Evolutionary conservation across 805 yeast genomes (phyloP).

Genomic region (Spathaspora hagerdaliae): DNA sequence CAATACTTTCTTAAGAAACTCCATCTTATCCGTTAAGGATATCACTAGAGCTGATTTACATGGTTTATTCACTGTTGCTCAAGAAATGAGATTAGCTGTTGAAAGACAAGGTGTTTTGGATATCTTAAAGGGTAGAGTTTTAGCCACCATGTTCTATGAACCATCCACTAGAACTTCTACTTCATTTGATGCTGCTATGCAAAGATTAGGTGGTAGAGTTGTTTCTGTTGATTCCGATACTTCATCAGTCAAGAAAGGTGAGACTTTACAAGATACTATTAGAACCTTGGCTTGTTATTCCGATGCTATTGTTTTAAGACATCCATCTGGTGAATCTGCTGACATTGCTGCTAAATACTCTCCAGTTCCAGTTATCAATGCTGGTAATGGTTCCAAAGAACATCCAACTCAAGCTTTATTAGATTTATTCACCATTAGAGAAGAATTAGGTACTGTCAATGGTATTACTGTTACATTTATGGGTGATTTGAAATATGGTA

Average conservation of each 20-base stretch:
- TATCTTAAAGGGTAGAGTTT: conserved; percentile 80
- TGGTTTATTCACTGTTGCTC: conserved; percentile 91
- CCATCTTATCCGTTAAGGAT: conserved; percentile 84
- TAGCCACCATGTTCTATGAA: conserved; percentile 95
- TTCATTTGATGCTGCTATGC: conserved; percentile 99
- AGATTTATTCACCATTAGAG: conserved; percentile 96
- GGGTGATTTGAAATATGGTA: conserved; percentile 98
- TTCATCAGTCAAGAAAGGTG: conserved; percentile 98
- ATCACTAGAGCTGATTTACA: conserved; percentile 87
- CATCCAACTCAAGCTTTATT: conserved; percentile 99
- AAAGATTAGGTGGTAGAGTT: conserved; percentile 97
- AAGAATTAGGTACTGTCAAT: conserved; percentile 96
- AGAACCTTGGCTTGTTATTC: conserved; percentile 93
- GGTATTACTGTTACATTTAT: conserved; percentile 97
- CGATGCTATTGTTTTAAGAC: conserved; percentile 96
- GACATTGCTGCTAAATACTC: conserved; percentile 94
- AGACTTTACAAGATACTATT: conserved; percentile 93
- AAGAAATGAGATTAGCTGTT: conserved; percentile 94
- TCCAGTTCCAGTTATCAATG: conserved; percentile 95
- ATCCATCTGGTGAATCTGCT: conserved; percentile 89
- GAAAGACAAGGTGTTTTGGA: conserved; percentile 95
- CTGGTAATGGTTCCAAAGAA: conserved; percentile 97
- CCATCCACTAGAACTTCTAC: conserved; percentile 97
- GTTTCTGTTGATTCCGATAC: conserved; percentile 79
- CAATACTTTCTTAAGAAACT: conserved; percentile 88